Percentiles rank a stretch among this genome's conserved stretches.
Conservation (phyloP, 2,329 filamentous ascomycete genomes). For the Pseudogymnoascus sp. region DNA sequence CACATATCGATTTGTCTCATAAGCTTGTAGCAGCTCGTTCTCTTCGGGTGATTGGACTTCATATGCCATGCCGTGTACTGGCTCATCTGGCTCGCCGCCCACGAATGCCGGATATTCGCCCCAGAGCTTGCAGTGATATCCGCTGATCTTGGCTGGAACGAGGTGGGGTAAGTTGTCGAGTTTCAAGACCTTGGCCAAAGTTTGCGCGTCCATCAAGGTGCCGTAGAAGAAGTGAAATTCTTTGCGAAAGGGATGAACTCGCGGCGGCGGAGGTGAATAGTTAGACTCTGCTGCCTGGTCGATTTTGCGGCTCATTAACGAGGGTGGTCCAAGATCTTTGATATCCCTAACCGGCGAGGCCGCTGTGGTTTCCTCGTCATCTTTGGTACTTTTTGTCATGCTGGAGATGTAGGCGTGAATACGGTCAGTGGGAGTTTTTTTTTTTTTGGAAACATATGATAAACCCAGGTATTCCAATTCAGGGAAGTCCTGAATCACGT, state of each 20-base stretch:
- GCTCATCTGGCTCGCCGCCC: slow-evolving; percentile 9
- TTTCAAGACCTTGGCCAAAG: slow-evolving; percentile 23
- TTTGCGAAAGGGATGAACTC: slow-evolving; percentile 14
- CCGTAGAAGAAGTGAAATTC: slow-evolving; percentile 28
- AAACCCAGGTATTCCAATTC: background rate
- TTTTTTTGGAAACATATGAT: background rate
- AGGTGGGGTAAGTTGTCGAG: slow-evolving; percentile 19
- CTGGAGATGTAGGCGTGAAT: background rate
- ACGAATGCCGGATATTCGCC: slow-evolving; percentile 26
- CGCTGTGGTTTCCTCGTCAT: background rate
- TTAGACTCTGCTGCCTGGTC: background rate
- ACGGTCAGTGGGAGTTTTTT: too few relatives aligned
- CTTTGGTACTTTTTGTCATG: background rate
- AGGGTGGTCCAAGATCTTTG: background rate
- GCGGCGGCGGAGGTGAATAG: background rate
- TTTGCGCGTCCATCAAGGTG: slow-evolving; percentile 25
- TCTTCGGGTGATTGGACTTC: slow-evolving; percentile 8
- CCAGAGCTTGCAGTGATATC: slow-evolving; percentile 26
- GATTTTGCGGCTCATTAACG: background rate
- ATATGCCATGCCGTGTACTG: slow-evolving; percentile 15
- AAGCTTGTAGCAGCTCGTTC: slow-evolving; percentile 11
- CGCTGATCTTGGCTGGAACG: slow-evolving; percentile 19
- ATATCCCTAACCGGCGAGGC: background rate
- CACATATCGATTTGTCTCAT: slow-evolving; percentile 14
- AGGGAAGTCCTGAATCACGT: background rate